A percentile compares a stretch with the other conserved stretches of the same genome.
Conservation (phyloP, 768 basidiomycete genomes). For the Lactarius tabidus region DNA sequence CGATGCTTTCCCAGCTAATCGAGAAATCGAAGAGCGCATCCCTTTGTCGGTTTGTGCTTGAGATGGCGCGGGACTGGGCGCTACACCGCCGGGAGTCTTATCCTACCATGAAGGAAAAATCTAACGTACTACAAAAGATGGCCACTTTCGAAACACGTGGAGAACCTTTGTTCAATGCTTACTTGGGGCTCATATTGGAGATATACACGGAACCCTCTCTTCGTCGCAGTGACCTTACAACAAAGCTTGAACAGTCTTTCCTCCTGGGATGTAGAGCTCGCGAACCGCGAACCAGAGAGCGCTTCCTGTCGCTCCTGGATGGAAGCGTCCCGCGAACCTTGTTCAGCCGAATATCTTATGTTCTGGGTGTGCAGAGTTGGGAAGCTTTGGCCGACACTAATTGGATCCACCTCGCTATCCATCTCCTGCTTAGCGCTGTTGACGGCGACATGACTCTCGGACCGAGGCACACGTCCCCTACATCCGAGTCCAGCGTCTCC, state of each 20-base stretch:
- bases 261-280: constrained; percentile 85
- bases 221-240: constrained; percentile 89
- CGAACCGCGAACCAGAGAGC: constrained; percentile 71
- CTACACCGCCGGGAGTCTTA: constrained; percentile 78
- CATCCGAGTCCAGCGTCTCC: constrained; percentile 34
- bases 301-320: constrained; percentile 89
- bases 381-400: constrained; percentile 87
- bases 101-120: constrained; percentile 95
- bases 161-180: constrained; percentile 75
- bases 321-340: constrained; percentile 82
- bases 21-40: constrained; percentile 82
- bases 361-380: constrained; percentile 93
- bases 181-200: constrained; percentile 85
- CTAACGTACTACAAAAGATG: constrained; percentile 86
- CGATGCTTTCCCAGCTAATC: constrained; percentile 71
- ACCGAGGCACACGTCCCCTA: constrained; percentile 38
- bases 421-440: constrained; percentile 79
- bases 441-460: constrained; percentile 43
- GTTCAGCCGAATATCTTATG: constrained; percentile 77
- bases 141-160: constrained; percentile 72
- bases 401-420: constrained; percentile 90
- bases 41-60: constrained; percentile 81
- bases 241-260: constrained; percentile 89
- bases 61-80: constrained; percentile 88
- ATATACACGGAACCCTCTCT: constrained; percentile 87